phyloP scores from a whole-genome alignment of 1,284 basidiomycete genomes.

The Pyrrhoderma lamaoense region DNA sequence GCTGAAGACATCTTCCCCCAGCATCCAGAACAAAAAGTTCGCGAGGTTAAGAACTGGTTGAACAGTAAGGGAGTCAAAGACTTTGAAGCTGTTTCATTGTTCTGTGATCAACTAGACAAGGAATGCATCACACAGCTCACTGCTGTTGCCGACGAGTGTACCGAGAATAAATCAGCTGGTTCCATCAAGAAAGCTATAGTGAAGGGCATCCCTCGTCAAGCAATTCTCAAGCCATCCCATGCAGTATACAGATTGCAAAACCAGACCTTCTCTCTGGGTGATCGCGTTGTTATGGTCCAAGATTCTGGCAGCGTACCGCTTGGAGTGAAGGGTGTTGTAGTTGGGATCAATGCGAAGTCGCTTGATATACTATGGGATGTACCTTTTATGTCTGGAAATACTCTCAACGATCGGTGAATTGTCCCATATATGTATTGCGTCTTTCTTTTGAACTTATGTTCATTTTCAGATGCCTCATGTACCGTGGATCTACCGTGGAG shows the following conservation, averaged over 20 bases:
- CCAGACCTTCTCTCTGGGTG: constrained; percentile 89
- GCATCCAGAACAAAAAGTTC: constrained; percentile 62
- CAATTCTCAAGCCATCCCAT: constrained; percentile 90
- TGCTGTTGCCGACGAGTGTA: constrained; percentile 61
- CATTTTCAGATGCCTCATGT: constrained; percentile 69
- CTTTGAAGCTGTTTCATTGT: constrained; percentile 89
- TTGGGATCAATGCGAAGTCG: constrained; percentile 78
- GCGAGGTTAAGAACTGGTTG: constrained; percentile 82
- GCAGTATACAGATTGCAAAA: constrained; percentile 85
- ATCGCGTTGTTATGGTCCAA: constrained; percentile 92
- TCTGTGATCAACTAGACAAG: constrained; percentile 87
- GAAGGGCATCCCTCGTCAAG: constrained; percentile 89
- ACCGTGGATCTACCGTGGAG: constrained; percentile 80
- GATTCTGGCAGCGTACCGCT: constrained; percentile 93
- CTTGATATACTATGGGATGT: constrained; percentile 98
- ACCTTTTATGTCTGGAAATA: constrained; percentile 89
- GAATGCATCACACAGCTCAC: constrained; percentile 77
- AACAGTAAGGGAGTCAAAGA: constrained; percentile 81
- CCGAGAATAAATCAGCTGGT: constrained; percentile 47
- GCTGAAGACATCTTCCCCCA: constrained; percentile 68
- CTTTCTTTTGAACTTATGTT: constrained; percentile 1
- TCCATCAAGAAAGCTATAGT: constrained; percentile 86
- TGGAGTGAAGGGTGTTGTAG: constrained; percentile 87
- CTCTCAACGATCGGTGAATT: constrained; percentile 75
- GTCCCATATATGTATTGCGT: constrained; percentile 5